phyloP scores from a whole-genome alignment of 2,329 filamentous ascomycete genomes.

The Fonsecaea erecta region DNA sequence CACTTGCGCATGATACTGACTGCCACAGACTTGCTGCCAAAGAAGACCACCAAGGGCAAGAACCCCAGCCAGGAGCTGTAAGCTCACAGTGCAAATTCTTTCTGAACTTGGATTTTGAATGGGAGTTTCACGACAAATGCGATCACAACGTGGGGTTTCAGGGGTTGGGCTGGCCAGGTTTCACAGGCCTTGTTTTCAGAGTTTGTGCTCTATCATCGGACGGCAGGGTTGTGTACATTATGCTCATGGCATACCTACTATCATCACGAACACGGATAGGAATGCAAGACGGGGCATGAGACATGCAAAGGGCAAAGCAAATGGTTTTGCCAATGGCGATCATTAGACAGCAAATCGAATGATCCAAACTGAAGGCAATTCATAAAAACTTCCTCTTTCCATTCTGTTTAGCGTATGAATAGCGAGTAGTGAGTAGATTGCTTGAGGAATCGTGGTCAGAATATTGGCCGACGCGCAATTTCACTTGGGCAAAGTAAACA shows the following conservation, averaged over 20 bases:
- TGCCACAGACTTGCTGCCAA: conserved; percentile 84
- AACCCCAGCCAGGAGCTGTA: conserved; percentile 93
- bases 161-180: conserved; percentile 64
- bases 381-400: conserved; percentile 14
- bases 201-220: conserved; percentile 34
- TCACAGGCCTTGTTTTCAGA: conserved; percentile 55
- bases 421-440: no score
- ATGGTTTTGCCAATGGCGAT: conserved; percentile 34
- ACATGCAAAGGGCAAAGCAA: conserved; percentile 46
- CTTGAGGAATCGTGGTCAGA: neutral
- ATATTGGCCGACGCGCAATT: neutral
- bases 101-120: conserved; percentile 68
- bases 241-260: conserved; percentile 53
- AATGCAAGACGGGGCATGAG: conserved; percentile 36
- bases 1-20: conserved; percentile 49
- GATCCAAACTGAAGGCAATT: conserved; percentile 33
- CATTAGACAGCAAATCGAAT: conserved; percentile 36
- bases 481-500: neutral
- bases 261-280: conserved; percentile 41
- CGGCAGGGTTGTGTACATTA: conserved; percentile 66
- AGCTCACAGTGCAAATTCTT: conserved; percentile 61
- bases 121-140: conserved; percentile 63
- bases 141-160: conserved; percentile 75
- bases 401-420: no score
- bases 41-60: conserved; percentile 99